A percentile compares a stretch with the other conserved stretches of the same genome.
Evolutionary conservation across 495 filamentous ascomycete species (phyloP).

Genomic region (Penicillium verhagenii): DNA sequence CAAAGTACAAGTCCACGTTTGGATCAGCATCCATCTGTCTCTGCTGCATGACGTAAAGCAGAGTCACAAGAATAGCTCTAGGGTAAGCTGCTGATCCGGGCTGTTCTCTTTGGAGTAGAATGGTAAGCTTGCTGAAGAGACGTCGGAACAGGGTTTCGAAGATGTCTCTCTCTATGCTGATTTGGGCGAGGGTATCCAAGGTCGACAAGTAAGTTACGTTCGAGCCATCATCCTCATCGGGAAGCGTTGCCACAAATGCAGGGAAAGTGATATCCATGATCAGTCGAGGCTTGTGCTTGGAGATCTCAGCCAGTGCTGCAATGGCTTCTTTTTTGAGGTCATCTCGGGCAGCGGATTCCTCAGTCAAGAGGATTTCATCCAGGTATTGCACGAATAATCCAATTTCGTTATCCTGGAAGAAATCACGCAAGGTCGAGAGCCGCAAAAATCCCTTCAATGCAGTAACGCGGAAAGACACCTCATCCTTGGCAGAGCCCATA

Average conservation of each 20-base stretch:
- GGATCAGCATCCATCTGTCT: conserved; percentile 48
- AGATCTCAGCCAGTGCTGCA: conserved; percentile 59
- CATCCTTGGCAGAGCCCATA: conserved; percentile 59
- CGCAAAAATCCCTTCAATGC: conserved; percentile 60
- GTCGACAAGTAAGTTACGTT: conserved; percentile 52
- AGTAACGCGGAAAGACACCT: conserved; percentile 62
- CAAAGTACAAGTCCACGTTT: conserved; percentile 57
- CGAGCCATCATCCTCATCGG: conserved; percentile 52
- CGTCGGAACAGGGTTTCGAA: conserved; percentile 70
- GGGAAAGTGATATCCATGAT: conserved; percentile 73
- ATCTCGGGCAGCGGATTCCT: conserved; percentile 54
- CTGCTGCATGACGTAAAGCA: conserved; percentile 63
- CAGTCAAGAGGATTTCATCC: conserved; percentile 62
- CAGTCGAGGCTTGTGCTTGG: conserved; percentile 62
- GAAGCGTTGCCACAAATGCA: conserved; percentile 68
- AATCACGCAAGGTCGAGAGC: conserved; percentile 52
- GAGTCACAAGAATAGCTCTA: conserved; percentile 58
- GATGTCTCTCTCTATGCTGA: conserved; percentile 61
- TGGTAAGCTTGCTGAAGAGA: conserved; percentile 63
- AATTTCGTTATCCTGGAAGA: conserved; percentile 63
- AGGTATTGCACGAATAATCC: conserved; percentile 64
- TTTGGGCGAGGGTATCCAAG: conserved; percentile 66
- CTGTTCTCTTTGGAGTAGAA: conserved; percentile 55
- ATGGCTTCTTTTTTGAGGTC: conserved; percentile 65
- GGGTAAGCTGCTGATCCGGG: conserved; percentile 52